phyloP scores from a whole-genome alignment of 305 asterid genomes.

The Fraxinus nigra region DNA sequence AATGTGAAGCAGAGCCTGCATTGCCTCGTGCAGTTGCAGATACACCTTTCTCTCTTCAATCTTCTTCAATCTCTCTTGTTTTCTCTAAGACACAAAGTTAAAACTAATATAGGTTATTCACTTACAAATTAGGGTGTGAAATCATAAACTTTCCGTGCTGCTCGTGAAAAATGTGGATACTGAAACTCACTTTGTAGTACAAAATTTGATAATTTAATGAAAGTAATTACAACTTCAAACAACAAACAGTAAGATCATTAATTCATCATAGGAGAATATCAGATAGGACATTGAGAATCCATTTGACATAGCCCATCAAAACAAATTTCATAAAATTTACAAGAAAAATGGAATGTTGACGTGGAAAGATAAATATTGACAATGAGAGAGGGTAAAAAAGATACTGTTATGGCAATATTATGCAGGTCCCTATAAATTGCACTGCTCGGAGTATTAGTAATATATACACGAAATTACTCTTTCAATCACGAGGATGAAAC shows the following conservation, averaged over 20 bases:
- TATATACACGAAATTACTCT: not conserved
- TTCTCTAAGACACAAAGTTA: conserved; percentile 45
- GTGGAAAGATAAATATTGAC: too few relatives aligned
- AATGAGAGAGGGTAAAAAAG: too few relatives aligned
- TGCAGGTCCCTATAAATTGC: not conserved
- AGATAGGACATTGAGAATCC: too few relatives aligned
- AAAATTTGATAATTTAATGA: not conserved
- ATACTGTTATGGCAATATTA: too few relatives aligned
- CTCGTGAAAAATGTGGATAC: not conserved
- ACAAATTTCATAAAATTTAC: too few relatives aligned
- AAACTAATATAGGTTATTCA: not conserved
- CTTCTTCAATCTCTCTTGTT: conserved; percentile 64
- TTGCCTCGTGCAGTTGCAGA: conserved; percentile 77
- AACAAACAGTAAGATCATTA: too few relatives aligned
- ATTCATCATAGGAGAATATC: too few relatives aligned
- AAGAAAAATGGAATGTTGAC: too few relatives aligned
- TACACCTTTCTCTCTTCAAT: conserved; percentile 70
- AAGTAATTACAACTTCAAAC: too few relatives aligned
- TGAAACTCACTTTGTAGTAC: not conserved
- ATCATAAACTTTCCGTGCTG: not conserved
- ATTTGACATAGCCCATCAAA: too few relatives aligned
- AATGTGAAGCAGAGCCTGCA: conserved; percentile 88
- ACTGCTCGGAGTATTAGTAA: not conserved
- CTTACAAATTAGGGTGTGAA: not conserved
- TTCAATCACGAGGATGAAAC: not conserved